phyloP scores from a whole-genome alignment of 768 basidiomycete genomes.

The Suillus bovinus region DNA sequence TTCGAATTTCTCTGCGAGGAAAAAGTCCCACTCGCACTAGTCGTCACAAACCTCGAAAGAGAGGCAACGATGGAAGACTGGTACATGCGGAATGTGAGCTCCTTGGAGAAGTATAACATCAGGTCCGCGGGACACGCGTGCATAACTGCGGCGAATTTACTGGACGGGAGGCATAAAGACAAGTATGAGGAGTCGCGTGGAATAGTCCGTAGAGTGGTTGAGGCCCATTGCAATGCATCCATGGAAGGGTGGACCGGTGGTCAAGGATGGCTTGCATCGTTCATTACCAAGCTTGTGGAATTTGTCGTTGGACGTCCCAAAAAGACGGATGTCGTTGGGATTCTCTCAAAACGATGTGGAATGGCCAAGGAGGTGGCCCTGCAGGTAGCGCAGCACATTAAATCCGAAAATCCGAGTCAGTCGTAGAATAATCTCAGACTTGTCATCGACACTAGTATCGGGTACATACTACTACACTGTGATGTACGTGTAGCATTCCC shows the following conservation, averaged over 20 bases:
- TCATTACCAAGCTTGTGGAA: slow-evolving; percentile 8
- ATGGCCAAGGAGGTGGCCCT: slow-evolving; percentile 12
- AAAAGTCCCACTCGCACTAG: slow-evolving; percentile 31
- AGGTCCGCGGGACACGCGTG: slow-evolving; percentile 39
- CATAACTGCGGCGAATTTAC: slow-evolving; percentile 33
- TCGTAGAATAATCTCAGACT: too few relatives aligned
- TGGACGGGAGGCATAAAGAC: slow-evolving; percentile 24
- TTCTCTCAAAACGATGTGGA: slow-evolving; percentile 27
- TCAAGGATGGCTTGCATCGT: slow-evolving; percentile 17
- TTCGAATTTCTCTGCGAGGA: slow-evolving; percentile 42
- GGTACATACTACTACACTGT: too few relatives aligned
- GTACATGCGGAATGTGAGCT: slow-evolving; percentile 31
- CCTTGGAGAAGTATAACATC: slow-evolving; percentile 28
- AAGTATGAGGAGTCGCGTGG: slow-evolving; percentile 38
- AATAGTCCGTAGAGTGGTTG: background rate
- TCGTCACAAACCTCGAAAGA: slow-evolving; percentile 43
- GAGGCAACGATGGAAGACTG: slow-evolving; percentile 35
- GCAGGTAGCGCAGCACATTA: background rate
- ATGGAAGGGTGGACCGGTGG: slow-evolving; percentile 13
- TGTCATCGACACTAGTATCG: too few relatives aligned
- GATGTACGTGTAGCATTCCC: too few relatives aligned
- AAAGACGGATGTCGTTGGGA: slow-evolving; percentile 18
- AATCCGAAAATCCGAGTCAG: too few relatives aligned
- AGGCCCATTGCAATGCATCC: background rate
- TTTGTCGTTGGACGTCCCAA: slow-evolving; percentile 15